Conservation (phyloP, 2,329 filamentous ascomycete species). For the Amesomyces nigricolor region DNA sequence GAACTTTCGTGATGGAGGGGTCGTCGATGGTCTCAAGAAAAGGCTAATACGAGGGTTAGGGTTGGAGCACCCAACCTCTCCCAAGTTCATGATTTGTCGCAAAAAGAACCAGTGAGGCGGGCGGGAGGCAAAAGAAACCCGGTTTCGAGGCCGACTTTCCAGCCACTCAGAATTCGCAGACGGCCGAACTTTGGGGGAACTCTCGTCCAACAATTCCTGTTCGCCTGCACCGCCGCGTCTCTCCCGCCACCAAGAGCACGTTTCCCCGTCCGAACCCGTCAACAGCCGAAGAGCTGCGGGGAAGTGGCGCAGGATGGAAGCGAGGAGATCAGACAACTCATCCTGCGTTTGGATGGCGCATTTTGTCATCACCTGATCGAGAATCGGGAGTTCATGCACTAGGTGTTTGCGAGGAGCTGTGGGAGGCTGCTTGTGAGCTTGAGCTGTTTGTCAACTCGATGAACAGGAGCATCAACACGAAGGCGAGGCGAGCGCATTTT, state of each 20-base stretch:
- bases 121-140: neutral
- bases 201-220: conserved; percentile 13
- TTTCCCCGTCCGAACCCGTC: conserved; percentile 8
- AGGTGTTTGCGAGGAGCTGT: conserved; percentile 19
- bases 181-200: conserved; percentile 1
- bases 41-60: conserved; percentile 1
- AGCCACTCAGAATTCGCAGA: conserved; percentile 16
- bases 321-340: conserved; percentile 20
- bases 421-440: conserved; percentile 1
- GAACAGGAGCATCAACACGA: conserved; percentile 22
- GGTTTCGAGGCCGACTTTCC: neutral
- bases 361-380: conserved; percentile 25
- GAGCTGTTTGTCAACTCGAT: conserved; percentile 15
- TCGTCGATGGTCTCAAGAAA: neutral
- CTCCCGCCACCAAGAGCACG: neutral
- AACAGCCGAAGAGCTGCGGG: conserved; percentile 14
- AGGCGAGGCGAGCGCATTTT: conserved; percentile 13
- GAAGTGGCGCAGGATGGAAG: conserved; percentile 12
- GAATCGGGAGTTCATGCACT: conserved; percentile 23
- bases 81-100: conserved; percentile 12
- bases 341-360: conserved; percentile 24
- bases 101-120: conserved; percentile 19
- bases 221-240: neutral
- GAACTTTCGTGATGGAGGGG: conserved; percentile 10
- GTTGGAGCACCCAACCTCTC: neutral